Evolutionary conservation across 345 rosid species (phyloP).

Genomic region (Heritiera fomes): DNA sequence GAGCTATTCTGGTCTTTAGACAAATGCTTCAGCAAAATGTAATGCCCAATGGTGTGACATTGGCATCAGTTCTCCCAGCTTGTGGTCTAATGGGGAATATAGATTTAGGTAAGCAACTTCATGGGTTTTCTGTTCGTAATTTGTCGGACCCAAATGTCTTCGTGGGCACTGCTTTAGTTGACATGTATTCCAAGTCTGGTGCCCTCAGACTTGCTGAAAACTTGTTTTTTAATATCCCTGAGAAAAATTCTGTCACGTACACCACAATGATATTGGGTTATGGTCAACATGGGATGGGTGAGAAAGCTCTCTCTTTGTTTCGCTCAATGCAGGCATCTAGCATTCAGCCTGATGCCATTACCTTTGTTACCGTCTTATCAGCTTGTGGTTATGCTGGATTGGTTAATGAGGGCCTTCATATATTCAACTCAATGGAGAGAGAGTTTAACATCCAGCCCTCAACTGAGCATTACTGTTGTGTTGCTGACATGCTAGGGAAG

Average conservation of each 20-base stretch:
- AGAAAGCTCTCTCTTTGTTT: constrained; percentile 76
- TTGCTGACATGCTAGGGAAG: constrained; percentile 87
- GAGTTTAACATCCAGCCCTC: constrained; percentile 60
- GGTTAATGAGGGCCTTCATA: constrained; percentile 73
- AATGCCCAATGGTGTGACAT: constrained; percentile 67
- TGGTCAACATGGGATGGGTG: constrained; percentile 87
- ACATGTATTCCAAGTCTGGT: constrained; percentile 89
- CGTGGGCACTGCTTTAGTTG: constrained; percentile 72
- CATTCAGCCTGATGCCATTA: constrained; percentile 63
- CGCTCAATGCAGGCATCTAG: constrained; percentile 53
- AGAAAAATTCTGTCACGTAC: constrained; percentile 77
- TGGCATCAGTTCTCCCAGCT: constrained; percentile 81
- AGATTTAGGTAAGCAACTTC: constrained; percentile 75
- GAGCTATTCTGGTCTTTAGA: constrained; percentile 52
- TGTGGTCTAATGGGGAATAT: constrained; percentile 62
- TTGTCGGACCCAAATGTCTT: constrained; percentile 68
- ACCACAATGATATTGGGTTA: constrained; percentile 79
- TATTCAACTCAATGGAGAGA: constrained; percentile 61
- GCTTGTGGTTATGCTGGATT: constrained; percentile 84
- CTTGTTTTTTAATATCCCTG: constrained; percentile 46
- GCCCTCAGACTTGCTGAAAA: constrained; percentile 57
- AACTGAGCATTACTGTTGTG: constrained; percentile 74
- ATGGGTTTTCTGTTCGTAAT: constrained; percentile 67
- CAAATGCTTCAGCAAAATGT: constrained; percentile 63
- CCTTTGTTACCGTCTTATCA: constrained; percentile 76